Evolutionary conservation across 495 filamentous ascomycete genomes (phyloP), one percentile per base, ranked within the genome.

Genomic region (Penicillium roqueforti): DNA sequence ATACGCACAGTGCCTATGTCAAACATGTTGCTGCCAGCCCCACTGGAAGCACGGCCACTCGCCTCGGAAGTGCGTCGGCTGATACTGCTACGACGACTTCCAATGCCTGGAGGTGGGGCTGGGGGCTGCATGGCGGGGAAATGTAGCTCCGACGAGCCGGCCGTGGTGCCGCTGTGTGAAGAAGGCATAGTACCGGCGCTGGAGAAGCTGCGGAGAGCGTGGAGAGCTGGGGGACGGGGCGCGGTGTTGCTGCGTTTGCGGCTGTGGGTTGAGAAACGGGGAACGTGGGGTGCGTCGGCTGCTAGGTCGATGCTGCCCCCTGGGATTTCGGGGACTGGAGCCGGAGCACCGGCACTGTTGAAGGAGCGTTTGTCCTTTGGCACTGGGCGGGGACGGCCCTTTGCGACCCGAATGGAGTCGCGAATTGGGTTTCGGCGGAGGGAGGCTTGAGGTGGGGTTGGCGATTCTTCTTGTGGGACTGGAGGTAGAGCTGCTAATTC

Each of bases 1-100:
- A 98, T 98, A 26, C 93, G 83, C 37, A 98, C 83, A 9, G 91
- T 96, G 14, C 93, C 93, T 26, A 95, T 87, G 51, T 82, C 80
- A 52, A 79, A 80, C 58, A 77, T 76, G 53, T 78, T 76, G 23
- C 67, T 68, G 0, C 66, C 71, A 44, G 51, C 57, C 32, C 51
- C 55, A 28, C 50, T 65, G 45, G 48, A 58, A 28, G 67, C 61
- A 14, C 55, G 59, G 1, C 66, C 69, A 51, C 74, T 76, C n/a
- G 70, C 66, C 49, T 77, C 76, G 0, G 76, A 78, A 6, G 70
- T 74, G 16, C 75, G 46, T 9, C 20, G 69, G 44, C 74, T 76
- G 47, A 72, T 65, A 48, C 69, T 76, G 56, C 69, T 73, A 10
- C 60, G 68, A n/a, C 64, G 71, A 47, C 75, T 78, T 28, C 61